phyloP scores from a whole-genome alignment of 2,329 filamentous ascomycete species.

The Hymenoscyphus fructigenus region DNA sequence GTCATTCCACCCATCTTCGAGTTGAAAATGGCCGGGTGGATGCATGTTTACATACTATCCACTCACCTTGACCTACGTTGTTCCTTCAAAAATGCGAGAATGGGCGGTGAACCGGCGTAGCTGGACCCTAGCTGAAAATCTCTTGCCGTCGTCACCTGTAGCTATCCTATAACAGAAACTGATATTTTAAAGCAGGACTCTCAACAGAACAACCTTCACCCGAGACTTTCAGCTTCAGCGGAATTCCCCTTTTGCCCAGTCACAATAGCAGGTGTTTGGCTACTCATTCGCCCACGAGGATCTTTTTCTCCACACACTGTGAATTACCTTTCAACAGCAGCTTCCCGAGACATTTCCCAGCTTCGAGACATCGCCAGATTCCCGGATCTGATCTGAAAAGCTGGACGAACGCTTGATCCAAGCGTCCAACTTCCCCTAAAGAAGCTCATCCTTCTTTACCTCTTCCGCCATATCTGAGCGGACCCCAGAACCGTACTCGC shows the following conservation, averaged over 20 bases:
- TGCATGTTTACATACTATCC: conserved; percentile 30
- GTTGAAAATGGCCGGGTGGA: conserved; percentile 28
- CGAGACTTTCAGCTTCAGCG: conserved; percentile 10
- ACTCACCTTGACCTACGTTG: conserved; percentile 18
- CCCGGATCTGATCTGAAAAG: conserved; percentile 26
- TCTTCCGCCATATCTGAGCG: conserved; percentile 5
- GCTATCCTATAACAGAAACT: conserved; percentile 5
- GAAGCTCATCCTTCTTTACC: conserved; percentile 17
- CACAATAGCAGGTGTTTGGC: background rate
- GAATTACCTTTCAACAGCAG: conserved; percentile 22
- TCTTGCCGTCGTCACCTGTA: conserved; percentile 8
- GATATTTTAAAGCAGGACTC: conserved; percentile 2
- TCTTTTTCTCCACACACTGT: conserved; percentile 17
- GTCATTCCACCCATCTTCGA: conserved; percentile 20
- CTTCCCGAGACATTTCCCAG: conserved; percentile 33
- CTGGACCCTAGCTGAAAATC: background rate
- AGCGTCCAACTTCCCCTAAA: conserved; percentile 31
- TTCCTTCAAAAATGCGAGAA: conserved; percentile 21
- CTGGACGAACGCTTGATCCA: conserved; percentile 36
- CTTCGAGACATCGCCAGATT: conserved; percentile 25
- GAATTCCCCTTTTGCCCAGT: background rate
- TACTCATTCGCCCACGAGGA: background rate
- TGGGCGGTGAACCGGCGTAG: conserved; percentile 30
- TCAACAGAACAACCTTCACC: background rate
- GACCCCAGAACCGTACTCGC: conserved; percentile 6